Conservation (phyloP, 345 rosid genomes). For the Euphorbia pulcherrima region DNA sequence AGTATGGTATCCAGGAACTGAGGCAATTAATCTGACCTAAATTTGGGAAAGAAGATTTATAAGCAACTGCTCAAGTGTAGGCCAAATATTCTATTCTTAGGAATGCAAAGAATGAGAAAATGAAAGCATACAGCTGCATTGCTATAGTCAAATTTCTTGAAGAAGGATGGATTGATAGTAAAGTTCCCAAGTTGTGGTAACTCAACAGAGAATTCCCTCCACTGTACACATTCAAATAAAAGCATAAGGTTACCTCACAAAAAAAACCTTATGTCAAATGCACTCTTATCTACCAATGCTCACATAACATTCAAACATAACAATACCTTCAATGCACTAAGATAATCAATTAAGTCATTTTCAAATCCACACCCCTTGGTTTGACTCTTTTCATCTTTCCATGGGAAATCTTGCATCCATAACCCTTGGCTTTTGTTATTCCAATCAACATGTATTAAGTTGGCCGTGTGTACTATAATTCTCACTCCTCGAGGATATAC, state of each 20-base stretch:
- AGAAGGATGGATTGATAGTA: constrained; percentile 68
- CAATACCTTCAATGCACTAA: constrained; percentile 67
- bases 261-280: neutral
- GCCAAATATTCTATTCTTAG: neutral
- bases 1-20: constrained; percentile 92
- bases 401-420: constrained; percentile 99
- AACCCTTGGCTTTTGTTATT: constrained; percentile 94
- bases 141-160: constrained; percentile 75
- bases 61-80: constrained; percentile 6
- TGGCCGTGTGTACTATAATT: constrained; percentile 86
- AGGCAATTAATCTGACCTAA: constrained; percentile 79
- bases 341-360: constrained; percentile 80
- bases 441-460: constrained; percentile 89
- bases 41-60: constrained; percentile 11
- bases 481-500: constrained; percentile 78
- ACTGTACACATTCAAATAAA: constrained; percentile 35
- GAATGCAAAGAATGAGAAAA: neutral
- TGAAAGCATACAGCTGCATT: constrained; percentile 48
- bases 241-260: neutral
- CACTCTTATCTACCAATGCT: neutral
- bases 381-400: constrained; percentile 61
- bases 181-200: constrained; percentile 55
- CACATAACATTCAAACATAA: neutral
- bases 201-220: constrained; percentile 70
- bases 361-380: constrained; percentile 59